Base-by-base conservation (phyloP, 2,329 filamentous ascomycete genomes). In the Saccharata proteae region DNA sequence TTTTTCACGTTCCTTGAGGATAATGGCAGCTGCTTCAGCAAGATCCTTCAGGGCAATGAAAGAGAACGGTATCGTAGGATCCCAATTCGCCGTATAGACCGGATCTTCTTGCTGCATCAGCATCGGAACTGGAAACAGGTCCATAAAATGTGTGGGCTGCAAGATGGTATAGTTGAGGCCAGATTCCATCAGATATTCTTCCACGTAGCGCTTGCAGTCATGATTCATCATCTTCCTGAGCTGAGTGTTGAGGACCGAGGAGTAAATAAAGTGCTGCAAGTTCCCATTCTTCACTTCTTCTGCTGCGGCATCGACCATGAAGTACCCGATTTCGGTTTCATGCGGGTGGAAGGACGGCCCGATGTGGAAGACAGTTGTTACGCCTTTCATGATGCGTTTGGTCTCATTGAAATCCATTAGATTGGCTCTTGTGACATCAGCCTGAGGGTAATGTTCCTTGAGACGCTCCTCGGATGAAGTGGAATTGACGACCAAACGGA, bases 221-320 rank as follows among this genome's bases (percentile, higher is more conserved):
- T 59, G 55, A 36, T 55, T 54, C 31, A 51, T 38, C 40, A 59
- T 45, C 33, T 53, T 53, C 16, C 45, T 43, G 6, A 55, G 36
- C 33, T 49, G 46, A 0, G 52, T 45, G 32, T 51, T 40, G 3
- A 54, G 34, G 15, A 57, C 55, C 11, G 45, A 49, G 22, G 42
- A 47, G 35, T 48, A 51, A 19, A 59, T 42, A 18, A 59, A 49
- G 29, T 60, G 57, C 34, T 45, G 43, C 39, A 57, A 49, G 2
- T 32, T 36, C 11, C 41, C 34, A 4, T 38, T 29, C 20, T 38
- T 32, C 7, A 38, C 35, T 30, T 51, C 38, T 7, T 37, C 19
- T 1, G 46, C 28, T 1, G 49, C 52, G 9, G 53, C 50, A 22
- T 60, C 53, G 36, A 60, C 44, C 40, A 61, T 49, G 42, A 51